These are phyloP conservation scores for Cutaneotrichosporon arboriforme DNA, from an alignment of 1,284 basidiomycete genomes.

Conservation along the genomic window DNA sequence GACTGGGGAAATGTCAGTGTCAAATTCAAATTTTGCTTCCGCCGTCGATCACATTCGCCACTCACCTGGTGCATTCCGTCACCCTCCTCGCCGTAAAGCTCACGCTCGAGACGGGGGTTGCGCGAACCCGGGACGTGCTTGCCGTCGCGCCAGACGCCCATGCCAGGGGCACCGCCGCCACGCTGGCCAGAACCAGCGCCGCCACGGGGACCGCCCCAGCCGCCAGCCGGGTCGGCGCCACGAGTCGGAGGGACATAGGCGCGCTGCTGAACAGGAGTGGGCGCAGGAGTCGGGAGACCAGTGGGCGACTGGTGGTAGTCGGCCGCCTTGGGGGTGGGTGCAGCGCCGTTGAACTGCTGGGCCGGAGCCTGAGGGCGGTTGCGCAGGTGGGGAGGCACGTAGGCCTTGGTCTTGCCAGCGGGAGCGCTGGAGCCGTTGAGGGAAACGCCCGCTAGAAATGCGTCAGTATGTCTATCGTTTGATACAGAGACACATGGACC, in stretches of 20 bases:
- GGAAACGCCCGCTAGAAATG: slow-evolving; percentile 23
- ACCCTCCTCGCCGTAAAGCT: slow-evolving; percentile 84
- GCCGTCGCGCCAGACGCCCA: slow-evolving; percentile 84
- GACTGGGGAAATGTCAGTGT: slow-evolving; percentile 64
- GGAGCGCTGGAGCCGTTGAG: slow-evolving; percentile 55
- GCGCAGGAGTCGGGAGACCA: slow-evolving; percentile 42
- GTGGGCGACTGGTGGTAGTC: slow-evolving; percentile 36
- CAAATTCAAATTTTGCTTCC: slow-evolving; percentile 2
- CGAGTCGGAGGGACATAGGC: slow-evolving; percentile 54
- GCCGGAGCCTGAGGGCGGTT: slow-evolving; percentile 38
- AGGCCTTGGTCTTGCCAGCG: slow-evolving; percentile 53
- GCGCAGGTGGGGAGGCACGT: slow-evolving; percentile 85
- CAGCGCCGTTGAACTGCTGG: slow-evolving; percentile 17
- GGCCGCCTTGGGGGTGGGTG: slow-evolving; percentile 23
- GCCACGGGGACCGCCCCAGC: slow-evolving; percentile 51
- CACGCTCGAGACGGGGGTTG: slow-evolving; percentile 86
- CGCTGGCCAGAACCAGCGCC: slow-evolving; percentile 51
- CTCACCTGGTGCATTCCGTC: slow-evolving; percentile 57
- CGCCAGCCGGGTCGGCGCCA: slow-evolving; percentile 50
- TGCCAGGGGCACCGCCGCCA: slow-evolving; percentile 58
- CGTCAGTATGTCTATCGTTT: slow-evolving; percentile 4
- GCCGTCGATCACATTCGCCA: slow-evolving; percentile 9
- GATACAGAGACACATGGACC: too few relatives aligned
- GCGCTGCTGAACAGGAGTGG: slow-evolving; percentile 45
- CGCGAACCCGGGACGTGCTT: slow-evolving; percentile 72